phyloP scores from a whole-genome alignment of 2,329 filamentous ascomycete species.

The Alternaria sp. region DNA sequence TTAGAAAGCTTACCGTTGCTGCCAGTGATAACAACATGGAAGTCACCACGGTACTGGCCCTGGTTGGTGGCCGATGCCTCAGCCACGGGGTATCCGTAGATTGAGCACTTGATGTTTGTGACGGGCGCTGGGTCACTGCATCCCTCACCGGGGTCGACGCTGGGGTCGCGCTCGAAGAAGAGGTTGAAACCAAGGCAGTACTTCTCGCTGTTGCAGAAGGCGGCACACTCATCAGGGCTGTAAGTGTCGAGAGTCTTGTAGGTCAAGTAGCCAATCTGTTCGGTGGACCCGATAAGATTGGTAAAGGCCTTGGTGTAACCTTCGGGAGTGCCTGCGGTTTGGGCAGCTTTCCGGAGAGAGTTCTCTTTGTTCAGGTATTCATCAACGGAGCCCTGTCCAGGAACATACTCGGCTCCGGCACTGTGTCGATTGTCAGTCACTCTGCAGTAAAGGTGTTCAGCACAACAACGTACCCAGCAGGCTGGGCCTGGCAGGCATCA shows the following conservation, averaged over 20 bases:
- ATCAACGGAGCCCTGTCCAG: not conserved
- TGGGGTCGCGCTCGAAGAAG: slow-evolving; percentile 38
- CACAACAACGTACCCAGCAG: slow-evolving; percentile 20
- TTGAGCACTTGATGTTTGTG: slow-evolving; percentile 37
- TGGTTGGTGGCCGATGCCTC: slow-evolving; percentile 24
- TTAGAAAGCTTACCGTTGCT: slow-evolving; percentile 25
- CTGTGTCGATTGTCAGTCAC: not conserved
- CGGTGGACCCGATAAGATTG: slow-evolving; percentile 19
- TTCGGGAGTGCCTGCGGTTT: slow-evolving; percentile 8
- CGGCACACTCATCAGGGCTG: slow-evolving; percentile 21
- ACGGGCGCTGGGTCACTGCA: slow-evolving; percentile 28
- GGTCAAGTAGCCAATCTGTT: slow-evolving; percentile 38
- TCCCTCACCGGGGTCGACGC: slow-evolving; percentile 10
- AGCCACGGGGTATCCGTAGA: slow-evolving; percentile 37
- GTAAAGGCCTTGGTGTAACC: slow-evolving; percentile 29
- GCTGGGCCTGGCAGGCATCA: slow-evolving; percentile 15
- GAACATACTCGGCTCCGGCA: not conserved
- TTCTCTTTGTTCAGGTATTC: slow-evolving; percentile 16
- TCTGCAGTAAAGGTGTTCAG: not conserved
- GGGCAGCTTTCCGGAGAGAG: slow-evolving; percentile 16
- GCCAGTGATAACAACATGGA: slow-evolving; percentile 35
- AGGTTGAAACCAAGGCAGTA: slow-evolving; percentile 40
- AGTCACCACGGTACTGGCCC: slow-evolving; percentile 31
- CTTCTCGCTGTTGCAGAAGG: slow-evolving; percentile 30
- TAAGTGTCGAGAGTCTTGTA: slow-evolving; percentile 34